These are phyloP conservation scores for Neurospora sp. DNA, from an alignment of 495 filamentous ascomycete genomes.

Conservation along the genomic window DNA sequence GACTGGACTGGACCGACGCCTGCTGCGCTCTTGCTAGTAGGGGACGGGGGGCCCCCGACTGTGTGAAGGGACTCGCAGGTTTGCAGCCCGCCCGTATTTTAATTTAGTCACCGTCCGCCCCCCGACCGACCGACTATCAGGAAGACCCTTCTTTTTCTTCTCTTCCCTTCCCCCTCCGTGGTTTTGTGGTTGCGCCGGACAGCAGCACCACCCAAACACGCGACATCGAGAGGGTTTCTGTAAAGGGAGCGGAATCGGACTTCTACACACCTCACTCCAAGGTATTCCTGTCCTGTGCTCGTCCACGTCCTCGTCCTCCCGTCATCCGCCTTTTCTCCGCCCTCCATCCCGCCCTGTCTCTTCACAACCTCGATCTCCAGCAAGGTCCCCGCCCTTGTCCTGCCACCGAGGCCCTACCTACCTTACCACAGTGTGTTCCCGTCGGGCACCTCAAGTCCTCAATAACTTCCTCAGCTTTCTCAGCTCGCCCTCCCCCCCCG, in stretches of 20 bases:
- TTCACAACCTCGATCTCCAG: background rate
- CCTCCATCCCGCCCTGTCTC: background rate
- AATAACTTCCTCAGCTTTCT: background rate
- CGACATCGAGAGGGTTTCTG: constrained; percentile 1
- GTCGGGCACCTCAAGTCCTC: background rate
- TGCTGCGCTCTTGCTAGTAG: background rate
- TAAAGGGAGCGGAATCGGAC: background rate
- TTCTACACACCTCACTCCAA: background rate
- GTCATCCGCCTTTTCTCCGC: background rate
- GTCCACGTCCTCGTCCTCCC: background rate
- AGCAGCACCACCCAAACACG: constrained; percentile 4
- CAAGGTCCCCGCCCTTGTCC: background rate
- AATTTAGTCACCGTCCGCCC: constrained; percentile 10
- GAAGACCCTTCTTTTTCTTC: constrained; percentile 2
- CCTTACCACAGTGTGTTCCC: background rate
- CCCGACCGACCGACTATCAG: background rate
- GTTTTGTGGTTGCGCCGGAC: constrained; percentile 9
- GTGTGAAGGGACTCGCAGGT: constrained; percentile 6
- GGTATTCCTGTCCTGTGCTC: background rate
- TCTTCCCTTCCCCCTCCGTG: constrained; percentile 3
- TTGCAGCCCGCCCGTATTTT: constrained; percentile 7
- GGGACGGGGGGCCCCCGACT: background rate
- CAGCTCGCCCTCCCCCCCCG: background rate
- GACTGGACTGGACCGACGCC: background rate
- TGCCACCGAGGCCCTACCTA: background rate